A percentile compares a stretch with the other conserved stretches of the same genome.
These are phyloP conservation scores for Cucurbita pepo DNA, from an alignment of 306 rosid species.

Conservation along the genomic window DNA sequence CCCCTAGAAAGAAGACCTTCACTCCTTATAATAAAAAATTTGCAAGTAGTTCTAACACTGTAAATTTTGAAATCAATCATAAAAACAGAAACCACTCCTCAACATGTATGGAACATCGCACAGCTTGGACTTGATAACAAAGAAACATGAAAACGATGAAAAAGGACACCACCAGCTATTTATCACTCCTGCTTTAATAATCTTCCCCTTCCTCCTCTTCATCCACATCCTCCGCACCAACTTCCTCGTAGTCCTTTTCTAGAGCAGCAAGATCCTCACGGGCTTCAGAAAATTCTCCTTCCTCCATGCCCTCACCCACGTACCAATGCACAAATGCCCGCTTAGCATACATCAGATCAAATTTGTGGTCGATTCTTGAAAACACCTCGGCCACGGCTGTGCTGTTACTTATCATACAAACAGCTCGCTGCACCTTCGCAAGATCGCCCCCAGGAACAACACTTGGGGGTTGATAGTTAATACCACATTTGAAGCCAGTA, in stretches of 20 bases:
- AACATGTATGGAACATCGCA: background rate
- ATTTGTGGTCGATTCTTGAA: slow-evolving; percentile 53
- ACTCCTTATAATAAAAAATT: background rate
- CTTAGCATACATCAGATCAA: slow-evolving; percentile 57
- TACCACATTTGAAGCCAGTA: slow-evolving; percentile 81
- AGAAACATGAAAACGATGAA: background rate
- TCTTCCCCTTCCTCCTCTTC: slow-evolving; percentile 22
- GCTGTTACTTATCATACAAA: slow-evolving; percentile 70
- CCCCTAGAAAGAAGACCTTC: background rate
- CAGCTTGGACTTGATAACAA: background rate
- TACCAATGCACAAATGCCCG: slow-evolving; percentile 77
- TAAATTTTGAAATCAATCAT: background rate
- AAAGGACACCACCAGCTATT: background rate
- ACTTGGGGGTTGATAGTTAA: slow-evolving; percentile 58
- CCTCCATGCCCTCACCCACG: slow-evolving; percentile 83
- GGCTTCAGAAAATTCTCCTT: slow-evolving; percentile 75
- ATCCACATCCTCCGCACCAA: slow-evolving; percentile 47
- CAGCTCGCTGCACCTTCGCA: slow-evolving; percentile 51
- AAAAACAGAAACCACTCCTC: background rate
- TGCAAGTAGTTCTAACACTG: background rate
- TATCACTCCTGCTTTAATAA: slow-evolving; percentile 12
- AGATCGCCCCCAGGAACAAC: slow-evolving; percentile 79
- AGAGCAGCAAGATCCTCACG: slow-evolving; percentile 76
- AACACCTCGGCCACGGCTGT: slow-evolving; percentile 59
- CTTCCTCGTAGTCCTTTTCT: slow-evolving; percentile 64